Evolutionary conservation across 495 filamentous ascomycete species (phyloP).

Genomic region (Talaromyces wortmannii): DNA sequence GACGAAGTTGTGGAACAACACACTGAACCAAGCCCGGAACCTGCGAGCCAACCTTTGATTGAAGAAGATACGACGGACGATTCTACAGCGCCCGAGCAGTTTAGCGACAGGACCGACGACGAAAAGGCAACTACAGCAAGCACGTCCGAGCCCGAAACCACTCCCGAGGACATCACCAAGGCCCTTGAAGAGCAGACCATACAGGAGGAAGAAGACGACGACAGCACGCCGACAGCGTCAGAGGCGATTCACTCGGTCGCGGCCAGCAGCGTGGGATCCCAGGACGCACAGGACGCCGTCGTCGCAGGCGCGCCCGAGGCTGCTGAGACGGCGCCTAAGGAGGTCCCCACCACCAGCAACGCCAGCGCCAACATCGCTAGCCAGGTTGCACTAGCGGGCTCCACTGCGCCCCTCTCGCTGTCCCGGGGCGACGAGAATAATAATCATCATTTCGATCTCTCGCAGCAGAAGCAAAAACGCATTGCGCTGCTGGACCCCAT

Average conservation of each 20-base stretch:
- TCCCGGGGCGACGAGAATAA: neutral
- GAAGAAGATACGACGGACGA: neutral
- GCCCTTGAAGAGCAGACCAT: neutral
- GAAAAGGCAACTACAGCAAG: neutral
- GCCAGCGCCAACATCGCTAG: neutral
- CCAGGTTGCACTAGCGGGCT: neutral
- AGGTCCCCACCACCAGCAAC: neutral
- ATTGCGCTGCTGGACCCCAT: conserved; percentile 49
- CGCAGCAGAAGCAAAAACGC: conserved; percentile 33
- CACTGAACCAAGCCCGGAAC: neutral
- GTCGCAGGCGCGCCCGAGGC: too few species aligned
- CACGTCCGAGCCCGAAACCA: neutral
- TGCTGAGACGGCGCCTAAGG: too few species aligned
- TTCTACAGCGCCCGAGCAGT: neutral
- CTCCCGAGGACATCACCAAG: neutral
- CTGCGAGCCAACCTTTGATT: neutral
- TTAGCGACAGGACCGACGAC: neutral
- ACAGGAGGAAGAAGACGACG: neutral
- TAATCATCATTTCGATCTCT: neutral
- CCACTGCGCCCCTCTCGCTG: neutral
- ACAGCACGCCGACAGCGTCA: neutral
- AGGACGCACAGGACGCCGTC: neutral
- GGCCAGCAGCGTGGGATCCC: neutral
- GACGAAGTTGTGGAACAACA: too few species aligned
- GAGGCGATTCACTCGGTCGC: neutral